phyloP scores from a whole-genome alignment of 108 stramenopile species.

The Schizochytrium sp. region DNA sequence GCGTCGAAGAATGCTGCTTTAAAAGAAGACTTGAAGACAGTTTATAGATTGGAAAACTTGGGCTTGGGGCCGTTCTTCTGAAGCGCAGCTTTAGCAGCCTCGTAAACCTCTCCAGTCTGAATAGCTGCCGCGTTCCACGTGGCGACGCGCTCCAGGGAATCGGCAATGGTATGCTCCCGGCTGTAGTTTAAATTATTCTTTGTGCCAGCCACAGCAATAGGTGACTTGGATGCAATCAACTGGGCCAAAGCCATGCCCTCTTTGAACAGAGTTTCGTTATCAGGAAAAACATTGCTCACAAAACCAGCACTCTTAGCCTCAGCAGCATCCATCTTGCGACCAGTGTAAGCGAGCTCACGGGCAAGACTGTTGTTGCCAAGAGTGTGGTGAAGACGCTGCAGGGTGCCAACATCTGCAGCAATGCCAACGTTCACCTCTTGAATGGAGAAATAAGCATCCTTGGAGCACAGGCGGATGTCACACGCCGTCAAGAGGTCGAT shows the following conservation, averaged over 20 bases:
- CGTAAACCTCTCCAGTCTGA: slow-evolving; percentile 66
- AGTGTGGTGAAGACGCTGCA: slow-evolving; percentile 75
- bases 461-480: slow-evolving; percentile 71
- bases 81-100: slow-evolving; percentile 65
- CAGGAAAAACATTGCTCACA: slow-evolving; percentile 19
- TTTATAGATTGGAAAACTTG: slow-evolving; percentile 68
- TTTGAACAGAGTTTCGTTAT: slow-evolving; percentile 49
- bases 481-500: slow-evolving; percentile 73
- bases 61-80: slow-evolving; percentile 47
- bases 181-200: slow-evolving; percentile 72
- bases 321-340: slow-evolving; percentile 60
- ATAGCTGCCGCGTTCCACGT: slow-evolving; percentile 74
- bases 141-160: slow-evolving; percentile 66
- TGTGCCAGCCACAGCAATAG: slow-evolving; percentile 74
- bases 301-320: slow-evolving; percentile 64
- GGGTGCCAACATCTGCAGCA: slow-evolving; percentile 76
- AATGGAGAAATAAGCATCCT: slow-evolving; percentile 71
- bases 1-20: no score
- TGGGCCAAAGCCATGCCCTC: slow-evolving; percentile 64
- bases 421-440: slow-evolving; percentile 76
- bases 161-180: slow-evolving; percentile 67
- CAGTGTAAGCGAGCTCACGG: slow-evolving; percentile 74
- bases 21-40: no score
- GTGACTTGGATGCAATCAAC: slow-evolving; percentile 68
- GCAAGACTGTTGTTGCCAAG: slow-evolving; percentile 72